Percentiles rank a stretch among this genome's conserved stretches.
Conservation (phyloP, 495 filamentous ascomycete genomes). For the Hyphodiscus hymeniophilus region DNA sequence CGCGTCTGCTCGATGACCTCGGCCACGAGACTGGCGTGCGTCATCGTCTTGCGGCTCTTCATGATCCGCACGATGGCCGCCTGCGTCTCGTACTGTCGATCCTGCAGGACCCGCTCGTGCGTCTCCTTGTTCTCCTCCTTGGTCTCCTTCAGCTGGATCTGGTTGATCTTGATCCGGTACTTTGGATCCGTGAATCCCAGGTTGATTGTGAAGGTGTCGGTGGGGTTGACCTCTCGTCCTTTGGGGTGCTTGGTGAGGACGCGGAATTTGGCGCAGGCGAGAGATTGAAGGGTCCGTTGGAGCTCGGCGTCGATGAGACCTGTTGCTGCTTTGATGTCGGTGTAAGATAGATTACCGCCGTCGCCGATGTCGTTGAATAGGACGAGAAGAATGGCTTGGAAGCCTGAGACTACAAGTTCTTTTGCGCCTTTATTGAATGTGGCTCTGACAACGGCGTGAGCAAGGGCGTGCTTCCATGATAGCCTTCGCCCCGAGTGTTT, state of each 20-base stretch:
- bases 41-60: conserved; percentile 88
- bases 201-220: conserved; percentile 80
- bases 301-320: conserved; percentile 64
- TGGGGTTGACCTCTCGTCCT: conserved; percentile 65
- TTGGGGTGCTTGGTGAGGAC: conserved; percentile 84
- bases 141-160: conserved; percentile 91
- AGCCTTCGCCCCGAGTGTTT: conserved; percentile 85
- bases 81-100: conserved; percentile 92
- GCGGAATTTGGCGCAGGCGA: conserved; percentile 81
- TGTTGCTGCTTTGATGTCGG: conserved; percentile 59
- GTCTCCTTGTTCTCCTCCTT: conserved; percentile 81
- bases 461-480: conserved; percentile 85
- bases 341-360: conserved; percentile 52
- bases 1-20: conserved; percentile 87
- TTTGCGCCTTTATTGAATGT: conserved; percentile 70
- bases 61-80: conserved; percentile 95
- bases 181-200: conserved; percentile 66
- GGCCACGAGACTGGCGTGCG: conserved; percentile 68
- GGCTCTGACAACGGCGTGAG: conserved; percentile 77
- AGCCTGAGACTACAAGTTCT: conserved; percentile 78
- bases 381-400: conserved; percentile 85
- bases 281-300: conserved; percentile 82
- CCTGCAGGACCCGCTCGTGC: conserved; percentile 78
- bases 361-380: conserved; percentile 73
- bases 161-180: conserved; percentile 95